Percentiles rank a stretch among this genome's conserved stretches.
Conservation (phyloP, 2,329 filamentous ascomycete genomes). For the Neocucurbitaria cava region DNA sequence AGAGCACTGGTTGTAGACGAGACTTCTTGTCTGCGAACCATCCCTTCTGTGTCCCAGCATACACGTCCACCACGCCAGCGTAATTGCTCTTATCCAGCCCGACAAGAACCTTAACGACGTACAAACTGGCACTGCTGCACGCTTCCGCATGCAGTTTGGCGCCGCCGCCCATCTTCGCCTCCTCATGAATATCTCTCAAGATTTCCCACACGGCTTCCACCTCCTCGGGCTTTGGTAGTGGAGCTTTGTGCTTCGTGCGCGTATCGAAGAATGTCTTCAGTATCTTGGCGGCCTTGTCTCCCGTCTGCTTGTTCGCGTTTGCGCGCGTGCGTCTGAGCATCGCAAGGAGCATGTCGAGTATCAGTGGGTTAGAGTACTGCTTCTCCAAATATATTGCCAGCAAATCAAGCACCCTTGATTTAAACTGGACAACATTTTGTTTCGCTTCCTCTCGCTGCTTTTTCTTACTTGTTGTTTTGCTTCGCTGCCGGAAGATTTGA, state of each 20-base stretch:
- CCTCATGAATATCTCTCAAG: conserved; percentile 71
- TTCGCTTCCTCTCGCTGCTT: conserved; percentile 88
- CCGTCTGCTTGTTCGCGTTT: conserved; percentile 78
- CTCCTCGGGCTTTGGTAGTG: conserved; percentile 53
- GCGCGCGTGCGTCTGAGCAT: conserved; percentile 77
- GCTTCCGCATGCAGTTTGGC: conserved; percentile 76
- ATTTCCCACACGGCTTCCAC: conserved; percentile 61
- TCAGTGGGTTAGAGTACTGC: conserved; percentile 71
- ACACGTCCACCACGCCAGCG: conserved; percentile 49
- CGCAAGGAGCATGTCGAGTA: conserved; percentile 75
- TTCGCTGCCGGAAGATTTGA: conserved; percentile 82
- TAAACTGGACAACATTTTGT: conserved; percentile 91
- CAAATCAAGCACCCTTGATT: conserved; percentile 89
- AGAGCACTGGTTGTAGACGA: conserved; percentile 52
- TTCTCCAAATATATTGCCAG: conserved; percentile 84
- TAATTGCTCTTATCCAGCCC: conserved; percentile 53
- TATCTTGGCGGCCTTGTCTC: conserved; percentile 74
- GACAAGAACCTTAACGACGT: conserved; percentile 69
- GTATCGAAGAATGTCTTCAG: conserved; percentile 75
- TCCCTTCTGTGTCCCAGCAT: conserved; percentile 52
- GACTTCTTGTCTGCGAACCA: conserved; percentile 53
- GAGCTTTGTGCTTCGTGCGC: conserved; percentile 57
- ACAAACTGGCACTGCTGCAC: conserved; percentile 74
- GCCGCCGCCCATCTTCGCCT: conserved; percentile 66
- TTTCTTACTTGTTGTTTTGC: conserved; percentile 71